Evolutionary conservation across 2,329 filamentous ascomycete species (phyloP).

Genomic region (Cyanodermella asteris): DNA sequence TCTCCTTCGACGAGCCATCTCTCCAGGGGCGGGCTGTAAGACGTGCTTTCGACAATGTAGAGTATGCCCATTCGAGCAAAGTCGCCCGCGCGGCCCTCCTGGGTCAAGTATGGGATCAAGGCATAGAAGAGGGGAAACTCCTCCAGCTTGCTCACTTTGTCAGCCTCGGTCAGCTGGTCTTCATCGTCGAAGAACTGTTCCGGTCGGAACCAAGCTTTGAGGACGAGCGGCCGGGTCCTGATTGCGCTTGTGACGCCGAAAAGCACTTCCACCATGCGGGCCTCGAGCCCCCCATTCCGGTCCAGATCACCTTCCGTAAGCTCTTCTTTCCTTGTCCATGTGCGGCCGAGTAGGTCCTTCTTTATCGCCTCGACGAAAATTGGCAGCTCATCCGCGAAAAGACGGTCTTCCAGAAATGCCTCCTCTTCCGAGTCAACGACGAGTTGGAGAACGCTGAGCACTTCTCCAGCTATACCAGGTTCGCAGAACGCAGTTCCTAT

Average conservation of each 20-base stretch:
- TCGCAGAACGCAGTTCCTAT: slow-evolving; percentile 71
- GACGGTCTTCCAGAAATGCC: slow-evolving; percentile 68
- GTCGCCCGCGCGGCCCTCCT: slow-evolving; percentile 83
- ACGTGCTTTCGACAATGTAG: slow-evolving; percentile 88
- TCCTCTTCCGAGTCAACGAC: slow-evolving; percentile 94
- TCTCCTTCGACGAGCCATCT: slow-evolving; percentile 97
- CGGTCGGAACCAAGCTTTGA: slow-evolving; percentile 78
- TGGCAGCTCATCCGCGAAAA: slow-evolving; percentile 72
- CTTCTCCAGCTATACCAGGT: slow-evolving; percentile 65
- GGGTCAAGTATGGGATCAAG: slow-evolving; percentile 87
- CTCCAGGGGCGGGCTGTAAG: slow-evolving; percentile 60
- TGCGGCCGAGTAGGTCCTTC: too few relatives aligned
- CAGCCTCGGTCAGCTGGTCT: slow-evolving; percentile 36
- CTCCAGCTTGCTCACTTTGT: slow-evolving; percentile 65
- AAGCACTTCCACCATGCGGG: slow-evolving; percentile 71
- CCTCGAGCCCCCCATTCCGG: slow-evolving; percentile 63
- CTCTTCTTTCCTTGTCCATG: too few relatives aligned
- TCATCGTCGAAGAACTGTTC: slow-evolving; percentile 19
- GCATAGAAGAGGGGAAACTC: slow-evolving; percentile 95
- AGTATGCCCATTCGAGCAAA: slow-evolving; percentile 85
- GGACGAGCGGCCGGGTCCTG: slow-evolving; percentile 61
- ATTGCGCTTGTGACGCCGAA: slow-evolving; percentile 98
- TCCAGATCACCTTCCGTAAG: slow-evolving; percentile 50
- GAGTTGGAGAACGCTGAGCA: slow-evolving; percentile 69
- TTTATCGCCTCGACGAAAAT: slow-evolving; percentile 64